Percentiles rank a stretch among this genome's conserved stretches.
phyloP scores from a whole-genome alignment of 2,329 filamentous ascomycete species.

The Paraphoma sp. region DNA sequence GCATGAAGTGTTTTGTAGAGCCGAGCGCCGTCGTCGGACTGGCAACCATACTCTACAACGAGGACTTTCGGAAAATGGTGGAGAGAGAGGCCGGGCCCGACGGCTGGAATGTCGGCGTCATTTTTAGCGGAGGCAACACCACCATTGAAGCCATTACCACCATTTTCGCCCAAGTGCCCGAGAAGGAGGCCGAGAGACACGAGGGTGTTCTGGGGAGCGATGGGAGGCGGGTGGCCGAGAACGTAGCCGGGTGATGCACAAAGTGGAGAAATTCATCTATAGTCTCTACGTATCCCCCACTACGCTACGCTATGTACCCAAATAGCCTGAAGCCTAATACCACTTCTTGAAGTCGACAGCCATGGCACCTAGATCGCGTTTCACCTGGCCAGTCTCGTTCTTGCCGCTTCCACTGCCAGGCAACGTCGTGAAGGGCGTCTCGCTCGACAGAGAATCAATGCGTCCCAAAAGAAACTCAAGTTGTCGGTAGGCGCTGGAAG shows the following conservation, averaged over 20 bases:
- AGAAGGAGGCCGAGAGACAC: conserved; percentile 45
- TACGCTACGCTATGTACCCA: background rate
- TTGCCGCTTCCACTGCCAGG: conserved; percentile 5
- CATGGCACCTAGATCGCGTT: background rate
- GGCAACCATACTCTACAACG: conserved; percentile 82
- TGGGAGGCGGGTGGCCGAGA: conserved; percentile 53
- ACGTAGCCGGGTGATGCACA: conserved; percentile 51
- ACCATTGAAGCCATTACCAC: conserved; percentile 66
- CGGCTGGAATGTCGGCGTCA: conserved; percentile 74
- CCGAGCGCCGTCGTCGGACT: conserved; percentile 85
- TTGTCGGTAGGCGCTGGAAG: conserved; percentile 72
- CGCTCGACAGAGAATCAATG: conserved; percentile 61
- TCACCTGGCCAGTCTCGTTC: conserved; percentile 2
- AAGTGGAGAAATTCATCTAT: background rate
- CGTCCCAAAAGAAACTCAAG: conserved; percentile 78
- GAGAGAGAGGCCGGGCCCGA: conserved; percentile 72
- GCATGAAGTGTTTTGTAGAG: conserved; percentile 90
- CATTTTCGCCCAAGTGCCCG: conserved; percentile 53
- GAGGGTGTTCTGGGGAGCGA: conserved; percentile 49
- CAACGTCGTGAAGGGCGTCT: conserved; percentile 39
- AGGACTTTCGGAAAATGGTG: conserved; percentile 74
- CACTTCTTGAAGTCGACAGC: conserved; percentile 10
- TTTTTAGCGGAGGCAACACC: conserved; percentile 70
- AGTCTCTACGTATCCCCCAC: background rate
- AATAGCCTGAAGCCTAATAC: background rate